These are phyloP conservation scores for Aspergillus unguis DNA, from an alignment of 2,329 filamentous ascomycete genomes.

Conservation along the genomic window DNA sequence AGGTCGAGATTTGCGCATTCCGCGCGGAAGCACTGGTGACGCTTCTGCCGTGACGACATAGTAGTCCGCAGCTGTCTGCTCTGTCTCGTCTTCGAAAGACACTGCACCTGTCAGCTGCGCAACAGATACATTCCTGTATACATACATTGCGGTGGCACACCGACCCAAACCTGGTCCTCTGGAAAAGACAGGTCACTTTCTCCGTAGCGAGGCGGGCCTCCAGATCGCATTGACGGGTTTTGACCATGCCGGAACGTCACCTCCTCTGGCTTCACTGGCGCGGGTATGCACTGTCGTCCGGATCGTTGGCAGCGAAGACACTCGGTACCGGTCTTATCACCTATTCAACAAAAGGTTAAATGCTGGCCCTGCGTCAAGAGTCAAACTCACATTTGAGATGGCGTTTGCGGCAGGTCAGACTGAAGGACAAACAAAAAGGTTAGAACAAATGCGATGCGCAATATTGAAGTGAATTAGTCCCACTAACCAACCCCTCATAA, in stretches of 20 bases:
- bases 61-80: slow-evolving; percentile 35
- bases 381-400: slow-evolving; percentile 35
- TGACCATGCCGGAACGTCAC: slow-evolving; percentile 38
- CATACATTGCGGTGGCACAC: slow-evolving; percentile 29
- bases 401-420: slow-evolving; percentile 38
- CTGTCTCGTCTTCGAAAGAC: slow-evolving; percentile 36
- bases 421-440: slow-evolving; percentile 9
- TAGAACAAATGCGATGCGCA: not conserved
- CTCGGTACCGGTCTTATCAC: slow-evolving; percentile 35
- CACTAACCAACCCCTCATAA: slow-evolving; percentile 41
- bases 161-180: slow-evolving; percentile 32
- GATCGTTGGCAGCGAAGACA: slow-evolving; percentile 37
- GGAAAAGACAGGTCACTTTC: slow-evolving; percentile 35
- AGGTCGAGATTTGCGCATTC: slow-evolving; percentile 24
- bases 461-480: not conserved
- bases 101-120: slow-evolving; percentile 20
- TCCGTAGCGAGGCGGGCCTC: slow-evolving; percentile 34
- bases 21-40: slow-evolving; percentile 18
- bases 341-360: slow-evolving; percentile 17
- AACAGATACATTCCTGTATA: slow-evolving; percentile 6
- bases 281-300: slow-evolving; percentile 34
- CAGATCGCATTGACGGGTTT: slow-evolving; percentile 34
- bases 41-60: slow-evolving; percentile 25
- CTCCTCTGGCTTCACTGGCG: slow-evolving; percentile 33
- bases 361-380: not conserved